A percentile compares a stretch with the other conserved stretches of the same genome.
phyloP scores from a whole-genome alignment of 352 stramenopile genomes.

The Globisporangium cederbergense region DNA sequence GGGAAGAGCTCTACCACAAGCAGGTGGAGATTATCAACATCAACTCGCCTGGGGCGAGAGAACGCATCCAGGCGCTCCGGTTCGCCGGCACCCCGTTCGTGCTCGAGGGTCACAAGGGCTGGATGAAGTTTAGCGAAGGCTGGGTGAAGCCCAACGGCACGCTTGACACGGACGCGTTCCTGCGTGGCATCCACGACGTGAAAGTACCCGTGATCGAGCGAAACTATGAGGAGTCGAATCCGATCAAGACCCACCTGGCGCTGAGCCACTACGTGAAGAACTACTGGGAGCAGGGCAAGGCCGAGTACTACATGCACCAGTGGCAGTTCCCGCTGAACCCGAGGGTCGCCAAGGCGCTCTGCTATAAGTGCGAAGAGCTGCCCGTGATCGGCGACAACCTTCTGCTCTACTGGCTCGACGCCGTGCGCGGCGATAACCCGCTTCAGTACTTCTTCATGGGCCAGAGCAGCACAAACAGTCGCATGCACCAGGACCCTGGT shows the following conservation, averaged over 20 bases:
- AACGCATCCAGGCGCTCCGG: conserved; percentile 58
- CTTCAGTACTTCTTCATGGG: conserved; percentile 97
- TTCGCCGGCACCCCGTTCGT: conserved; percentile 71
- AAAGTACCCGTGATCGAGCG: conserved; percentile 76
- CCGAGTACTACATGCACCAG: conserved; percentile 92
- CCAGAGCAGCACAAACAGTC: conserved; percentile 80
- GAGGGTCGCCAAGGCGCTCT: conserved; percentile 70
- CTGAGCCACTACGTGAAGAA: conserved; percentile 79
- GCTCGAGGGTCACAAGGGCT: conserved; percentile 57
- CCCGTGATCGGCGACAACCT: conserved; percentile 91
- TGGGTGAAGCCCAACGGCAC: conserved; percentile 60
- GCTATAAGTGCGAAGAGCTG: conserved; percentile 84
- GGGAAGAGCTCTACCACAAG: conserved; percentile 65
- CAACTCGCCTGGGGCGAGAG: conserved; percentile 41
- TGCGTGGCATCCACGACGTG: conserved; percentile 70
- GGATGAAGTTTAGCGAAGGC: conserved; percentile 59
- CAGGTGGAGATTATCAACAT: conserved; percentile 68
- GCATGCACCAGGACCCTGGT: conserved; percentile 89
- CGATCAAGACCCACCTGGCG: conserved; percentile 69
- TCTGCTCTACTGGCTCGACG: conserved; percentile 90
- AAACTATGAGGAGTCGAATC: conserved; percentile 76
- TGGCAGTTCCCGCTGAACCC: conserved; percentile 92
- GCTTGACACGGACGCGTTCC: conserved; percentile 54
- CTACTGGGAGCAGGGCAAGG: conserved; percentile 75
- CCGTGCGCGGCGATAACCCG: conserved; percentile 84